Conservation (phyloP, 2,329 filamentous ascomycete species). For the Hypoxylon sp. region DNA sequence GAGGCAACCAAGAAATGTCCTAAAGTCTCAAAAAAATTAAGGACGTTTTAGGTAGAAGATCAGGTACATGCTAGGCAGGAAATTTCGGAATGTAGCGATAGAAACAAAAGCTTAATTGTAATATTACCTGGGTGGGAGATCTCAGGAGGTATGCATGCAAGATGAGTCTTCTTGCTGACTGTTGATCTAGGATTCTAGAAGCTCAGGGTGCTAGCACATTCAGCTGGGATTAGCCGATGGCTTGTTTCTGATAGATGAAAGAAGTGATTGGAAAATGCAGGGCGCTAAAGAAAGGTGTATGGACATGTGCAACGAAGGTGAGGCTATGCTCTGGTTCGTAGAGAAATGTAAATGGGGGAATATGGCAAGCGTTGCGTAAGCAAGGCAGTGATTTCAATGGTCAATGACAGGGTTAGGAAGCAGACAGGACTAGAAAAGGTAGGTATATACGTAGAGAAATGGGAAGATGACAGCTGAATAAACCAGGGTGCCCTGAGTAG, state of each 20-base stretch:
- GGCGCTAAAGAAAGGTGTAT: constrained; percentile 40
- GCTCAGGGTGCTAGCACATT: constrained; percentile 44
- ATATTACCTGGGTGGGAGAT: constrained; percentile 39
- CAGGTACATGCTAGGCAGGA: constrained; percentile 10
- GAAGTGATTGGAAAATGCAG: constrained; percentile 29
- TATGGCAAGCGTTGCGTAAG: constrained; percentile 38
- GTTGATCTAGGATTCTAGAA: constrained; percentile 34
- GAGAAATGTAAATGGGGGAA: constrained; percentile 23
- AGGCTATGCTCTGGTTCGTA: constrained; percentile 38
- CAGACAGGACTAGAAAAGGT: constrained; percentile 31
- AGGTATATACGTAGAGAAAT: constrained; percentile 28
- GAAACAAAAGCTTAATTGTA: constrained; percentile 25
- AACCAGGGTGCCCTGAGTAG: constrained; percentile 15
- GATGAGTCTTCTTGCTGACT: constrained; percentile 36
- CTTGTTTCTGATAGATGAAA: constrained; percentile 29
- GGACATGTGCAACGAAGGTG: constrained; percentile 38
- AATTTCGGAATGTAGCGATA: constrained; percentile 18
- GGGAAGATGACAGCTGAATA: constrained; percentile 33
- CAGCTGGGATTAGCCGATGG: constrained; percentile 48
- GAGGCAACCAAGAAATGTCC: constrained; percentile 25
- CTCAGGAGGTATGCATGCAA: constrained; percentile 34
- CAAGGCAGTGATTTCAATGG: constrained; percentile 23
- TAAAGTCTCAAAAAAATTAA: constrained; percentile 19
- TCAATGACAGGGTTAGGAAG: constrained; percentile 22
- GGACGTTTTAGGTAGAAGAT: constrained; percentile 1